These are phyloP conservation scores for Guadua angustifolia DNA, from an alignment of 176 grass and related monocot genomes.

Conservation along the genomic window DNA sequence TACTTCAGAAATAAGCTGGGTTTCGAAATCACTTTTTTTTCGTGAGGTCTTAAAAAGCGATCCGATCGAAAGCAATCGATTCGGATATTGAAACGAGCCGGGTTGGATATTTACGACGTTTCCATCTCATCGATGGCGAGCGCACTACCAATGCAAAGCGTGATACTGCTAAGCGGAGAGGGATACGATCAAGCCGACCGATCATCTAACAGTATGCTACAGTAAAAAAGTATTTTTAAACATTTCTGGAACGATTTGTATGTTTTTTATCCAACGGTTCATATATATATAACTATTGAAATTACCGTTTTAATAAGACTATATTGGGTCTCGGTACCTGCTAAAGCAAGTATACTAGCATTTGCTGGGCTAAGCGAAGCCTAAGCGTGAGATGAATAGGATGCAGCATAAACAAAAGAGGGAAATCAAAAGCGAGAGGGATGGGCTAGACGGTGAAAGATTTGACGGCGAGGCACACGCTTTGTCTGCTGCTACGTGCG, in stretches of 20 bases:
- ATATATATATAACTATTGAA: too few species aligned
- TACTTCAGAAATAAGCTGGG: background rate
- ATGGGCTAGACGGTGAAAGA: background rate
- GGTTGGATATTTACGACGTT: constrained; percentile 40
- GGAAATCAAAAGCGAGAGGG: background rate
- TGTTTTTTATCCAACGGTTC: too few species aligned
- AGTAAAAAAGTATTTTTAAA: too few species aligned
- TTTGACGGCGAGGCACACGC: constrained; percentile 48
- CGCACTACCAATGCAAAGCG: constrained; percentile 18
- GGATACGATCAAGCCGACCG: too few species aligned
- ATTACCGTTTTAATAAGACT: too few species aligned
- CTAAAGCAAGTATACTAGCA: background rate
- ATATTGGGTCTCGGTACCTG: too few species aligned
- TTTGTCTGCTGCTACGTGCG: constrained; percentile 15
- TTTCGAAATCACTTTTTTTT: constrained; percentile 21
- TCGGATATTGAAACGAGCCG: constrained; percentile 17
- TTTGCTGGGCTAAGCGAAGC: background rate
- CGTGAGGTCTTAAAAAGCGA: constrained; percentile 18
- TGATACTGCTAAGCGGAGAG: too few species aligned
- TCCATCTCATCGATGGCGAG: constrained; percentile 32
- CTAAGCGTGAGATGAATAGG: background rate
- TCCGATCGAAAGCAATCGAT: constrained; percentile 30
- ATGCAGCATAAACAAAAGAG: background rate
- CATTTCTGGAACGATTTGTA: too few species aligned
- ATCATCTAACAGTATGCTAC: too few species aligned